A percentile compares a stretch with the other conserved stretches of the same genome.
phyloP scores from a whole-genome alignment of 176 grass and related monocot species.

The Areca catechu region DNA sequence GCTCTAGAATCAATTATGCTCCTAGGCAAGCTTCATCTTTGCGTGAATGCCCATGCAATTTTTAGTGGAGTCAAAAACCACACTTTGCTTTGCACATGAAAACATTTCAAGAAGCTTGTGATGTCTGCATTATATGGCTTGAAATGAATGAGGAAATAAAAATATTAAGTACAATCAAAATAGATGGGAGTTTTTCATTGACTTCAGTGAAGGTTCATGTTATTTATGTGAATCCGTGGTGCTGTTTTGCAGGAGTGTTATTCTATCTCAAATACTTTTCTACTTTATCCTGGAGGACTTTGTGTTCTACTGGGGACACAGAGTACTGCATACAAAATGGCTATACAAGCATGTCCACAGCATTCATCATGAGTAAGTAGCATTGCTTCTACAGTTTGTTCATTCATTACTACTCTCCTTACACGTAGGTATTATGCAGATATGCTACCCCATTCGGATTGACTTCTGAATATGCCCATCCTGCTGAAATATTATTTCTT shows the following conservation, averaged over 20 bases:
- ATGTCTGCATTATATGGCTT: too few species aligned
- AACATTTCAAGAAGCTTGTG: too few species aligned
- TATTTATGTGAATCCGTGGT: too few species aligned
- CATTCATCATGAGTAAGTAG: constrained; percentile 14
- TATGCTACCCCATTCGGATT: constrained; percentile 2
- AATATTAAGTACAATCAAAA: too few species aligned
- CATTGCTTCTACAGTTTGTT: neutral
- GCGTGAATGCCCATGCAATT: too few species aligned
- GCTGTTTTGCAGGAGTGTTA: constrained; percentile 4
- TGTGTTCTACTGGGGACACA: constrained; percentile 18
- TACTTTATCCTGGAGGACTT: constrained; percentile 22
- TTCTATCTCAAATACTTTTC: constrained; percentile 7
- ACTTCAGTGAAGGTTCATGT: too few species aligned
- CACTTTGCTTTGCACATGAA: too few species aligned
- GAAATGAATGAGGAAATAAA: too few species aligned
- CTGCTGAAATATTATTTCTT: constrained; percentile 18
- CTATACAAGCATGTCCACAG: constrained; percentile 16
- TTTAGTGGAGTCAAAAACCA: too few species aligned
- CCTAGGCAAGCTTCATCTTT: neutral
- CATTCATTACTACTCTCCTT: too few species aligned
- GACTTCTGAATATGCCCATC: constrained; percentile 14
- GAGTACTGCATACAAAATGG: constrained; percentile 18
- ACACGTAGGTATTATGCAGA: neutral
- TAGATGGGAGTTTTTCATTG: too few species aligned
- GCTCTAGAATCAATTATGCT: neutral